These are phyloP conservation scores for Dryas alaskensis DNA, from an alignment of 306 rosid genomes.

Conservation along the genomic window DNA sequence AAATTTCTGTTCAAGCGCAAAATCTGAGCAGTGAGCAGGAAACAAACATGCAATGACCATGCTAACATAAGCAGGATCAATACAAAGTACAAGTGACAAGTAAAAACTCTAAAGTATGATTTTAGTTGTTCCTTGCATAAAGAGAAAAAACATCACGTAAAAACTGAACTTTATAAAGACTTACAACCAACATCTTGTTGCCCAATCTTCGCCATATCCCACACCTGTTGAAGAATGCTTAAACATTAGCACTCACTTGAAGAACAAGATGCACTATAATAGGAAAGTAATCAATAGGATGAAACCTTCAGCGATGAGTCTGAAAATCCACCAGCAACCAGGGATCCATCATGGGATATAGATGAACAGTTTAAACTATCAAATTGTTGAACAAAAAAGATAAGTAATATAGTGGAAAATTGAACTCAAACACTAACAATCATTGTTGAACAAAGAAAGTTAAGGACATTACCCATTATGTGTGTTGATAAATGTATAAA, in stretches of 20 bases:
- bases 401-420: conserved; percentile 26
- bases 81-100: background rate
- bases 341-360: conserved; percentile 88
- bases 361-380: conserved; percentile 88
- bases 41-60: no score
- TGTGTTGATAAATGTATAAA: conserved; percentile 81
- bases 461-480: conserved; percentile 66
- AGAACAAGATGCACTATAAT: background rate
- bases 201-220: conserved; percentile 99
- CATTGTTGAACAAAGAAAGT: conserved; percentile 16
- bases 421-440: conserved; percentile 17
- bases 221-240: conserved; percentile 50
- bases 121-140: background rate
- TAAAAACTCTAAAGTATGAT: background rate
- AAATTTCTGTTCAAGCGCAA: background rate
- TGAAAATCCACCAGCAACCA: conserved; percentile 97
- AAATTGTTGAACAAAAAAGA: conserved; percentile 22
- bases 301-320: conserved; percentile 85
- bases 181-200: conserved; percentile 64
- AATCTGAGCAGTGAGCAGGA: no score
- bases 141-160: background rate
- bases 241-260: conserved; percentile 19
- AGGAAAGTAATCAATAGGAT: conserved; percentile 13
- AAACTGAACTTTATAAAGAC: conserved; percentile 29
- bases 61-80: background rate